These are phyloP conservation scores for Colletotrichum cereale DNA, from an alignment of 2,329 filamentous ascomycete genomes.

Conservation along the genomic window DNA sequence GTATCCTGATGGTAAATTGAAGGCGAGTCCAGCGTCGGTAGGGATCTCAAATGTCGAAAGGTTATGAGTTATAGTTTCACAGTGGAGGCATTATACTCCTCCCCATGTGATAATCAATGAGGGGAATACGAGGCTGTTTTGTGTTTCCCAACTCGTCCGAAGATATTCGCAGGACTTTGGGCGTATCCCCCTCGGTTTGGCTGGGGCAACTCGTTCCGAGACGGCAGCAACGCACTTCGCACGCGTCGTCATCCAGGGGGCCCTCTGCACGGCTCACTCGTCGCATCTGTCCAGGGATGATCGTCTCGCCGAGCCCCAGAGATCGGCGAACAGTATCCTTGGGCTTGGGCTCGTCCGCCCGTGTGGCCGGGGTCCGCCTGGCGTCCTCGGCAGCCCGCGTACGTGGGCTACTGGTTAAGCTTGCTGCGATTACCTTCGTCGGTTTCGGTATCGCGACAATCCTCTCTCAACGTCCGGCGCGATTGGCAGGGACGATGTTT, in stretches of 20 bases:
- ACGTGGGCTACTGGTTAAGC: no score
- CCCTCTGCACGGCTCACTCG: not conserved
- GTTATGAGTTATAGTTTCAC: not conserved
- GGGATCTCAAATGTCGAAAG: not conserved
- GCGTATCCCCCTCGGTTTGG: not conserved
- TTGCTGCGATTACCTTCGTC: not conserved
- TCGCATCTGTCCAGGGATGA: not conserved
- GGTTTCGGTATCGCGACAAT: not conserved
- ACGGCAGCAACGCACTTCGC: not conserved
- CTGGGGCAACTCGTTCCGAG: constrained; percentile 21
- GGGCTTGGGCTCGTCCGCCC: not conserved
- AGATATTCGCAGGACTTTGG: not conserved
- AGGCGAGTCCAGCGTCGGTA: no score
- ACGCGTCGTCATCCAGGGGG: not conserved
- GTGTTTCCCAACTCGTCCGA: not conserved
- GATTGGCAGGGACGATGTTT: not conserved
- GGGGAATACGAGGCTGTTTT: constrained; percentile 3
- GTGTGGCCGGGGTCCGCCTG: not conserved
- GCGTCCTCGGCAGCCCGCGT: not conserved
- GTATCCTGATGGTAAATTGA: no score
- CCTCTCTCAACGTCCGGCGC: no score
- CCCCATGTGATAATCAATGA: not conserved
- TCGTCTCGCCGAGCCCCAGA: not conserved
- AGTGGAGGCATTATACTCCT: not conserved
- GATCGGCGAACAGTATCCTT: not conserved